Base-by-base conservation (phyloP, 202 grass and related monocot genomes). In the Panicum hallii region DNA sequence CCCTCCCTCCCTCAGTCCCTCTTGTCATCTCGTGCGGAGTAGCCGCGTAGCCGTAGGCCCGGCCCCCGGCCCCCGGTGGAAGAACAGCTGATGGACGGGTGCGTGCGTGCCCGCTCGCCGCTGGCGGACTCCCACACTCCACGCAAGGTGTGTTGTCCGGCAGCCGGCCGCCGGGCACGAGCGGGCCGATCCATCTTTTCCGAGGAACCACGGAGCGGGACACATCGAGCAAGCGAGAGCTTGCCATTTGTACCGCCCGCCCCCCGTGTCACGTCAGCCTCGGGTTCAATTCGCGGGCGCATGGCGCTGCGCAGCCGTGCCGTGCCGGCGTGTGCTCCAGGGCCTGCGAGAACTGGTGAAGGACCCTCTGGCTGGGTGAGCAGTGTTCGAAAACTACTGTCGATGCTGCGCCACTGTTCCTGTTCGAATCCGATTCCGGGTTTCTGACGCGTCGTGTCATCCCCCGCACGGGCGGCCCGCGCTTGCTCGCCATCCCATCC, bases 111-210 rank as follows among this genome's bases (percentile, higher is more conserved):
- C 22, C 20, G 22, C n/a, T 60, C 56, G 57, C 22, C 20, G 22
- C n/a, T 60, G 22, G 57, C 57, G 57, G 57, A 70, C 63, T 30
- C 75, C 11, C 66, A 63, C 83, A 72, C 66, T 79, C 55, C 83
- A 86, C 75, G 83, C 75, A 54, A 79, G 40, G 6, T 19, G 22
- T 13, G 58, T 6, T 62, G 60, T 63, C 60, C 60, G 58, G 23
- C 23, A 23, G 16, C 16, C 34, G 60, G 32, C 60, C 60, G 58
- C 11, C 23, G 58, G 16, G 34, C 34, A 20, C 42, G 67, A 45
- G 38, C 48, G 23, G 23, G 8, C 28, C 57, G 32, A 67, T 46
- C 72, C 0, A 32, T 84, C 73, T 77, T 77, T 55, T 77, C 72
- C 62, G 14, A 17, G 38, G 72, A 66, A 75, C 6, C 15, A 68